Evolutionary conservation across 1,139 yeast species (phyloP).

Genomic region (Blastobotrys petasosporus): DNA sequence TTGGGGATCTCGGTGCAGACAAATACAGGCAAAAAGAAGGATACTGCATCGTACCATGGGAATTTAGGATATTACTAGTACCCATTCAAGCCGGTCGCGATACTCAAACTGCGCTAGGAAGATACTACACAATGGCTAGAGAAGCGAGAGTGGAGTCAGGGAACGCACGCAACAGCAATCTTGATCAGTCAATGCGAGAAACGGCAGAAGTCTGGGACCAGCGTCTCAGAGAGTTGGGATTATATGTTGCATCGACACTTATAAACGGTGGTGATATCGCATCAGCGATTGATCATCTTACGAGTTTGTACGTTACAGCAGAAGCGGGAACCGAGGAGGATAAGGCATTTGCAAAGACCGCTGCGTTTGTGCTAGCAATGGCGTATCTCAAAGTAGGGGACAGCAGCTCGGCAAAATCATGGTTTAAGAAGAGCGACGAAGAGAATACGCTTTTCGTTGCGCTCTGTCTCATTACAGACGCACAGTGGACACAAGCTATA

Average conservation of each 20-base stretch:
- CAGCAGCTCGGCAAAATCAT: constrained; percentile 27
- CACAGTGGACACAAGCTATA: constrained; percentile 25
- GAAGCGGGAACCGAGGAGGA: constrained; percentile 11
- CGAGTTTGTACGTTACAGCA: constrained; percentile 21
- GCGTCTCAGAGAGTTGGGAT: constrained; percentile 29
- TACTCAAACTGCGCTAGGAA: constrained; percentile 23
- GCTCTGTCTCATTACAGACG: constrained; percentile 28
- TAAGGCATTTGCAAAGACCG: constrained; percentile 15
- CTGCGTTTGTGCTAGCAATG: constrained; percentile 23
- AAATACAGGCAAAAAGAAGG: constrained; percentile 23
- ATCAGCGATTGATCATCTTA: constrained; percentile 31
- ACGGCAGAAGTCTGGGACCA: constrained; percentile 22
- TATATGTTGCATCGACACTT: constrained; percentile 31
- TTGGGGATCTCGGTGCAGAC: constrained; percentile 24
- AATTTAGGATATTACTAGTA: constrained; percentile 24
- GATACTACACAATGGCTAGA: constrained; percentile 27
- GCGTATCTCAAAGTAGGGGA: constrained; percentile 29
- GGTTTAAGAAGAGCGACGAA: constrained; percentile 21
- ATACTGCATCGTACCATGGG: constrained; percentile 30
- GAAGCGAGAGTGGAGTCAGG: constrained; percentile 26
- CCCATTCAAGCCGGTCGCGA: constrained; percentile 27
- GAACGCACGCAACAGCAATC: constrained; percentile 1
- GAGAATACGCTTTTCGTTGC: constrained; percentile 18
- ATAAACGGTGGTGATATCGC: constrained; percentile 30
- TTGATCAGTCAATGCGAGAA: constrained; percentile 4